Evolutionary conservation across 139 green algal genomes (phyloP).

Genomic region (Pleodorina starrii): DNA sequence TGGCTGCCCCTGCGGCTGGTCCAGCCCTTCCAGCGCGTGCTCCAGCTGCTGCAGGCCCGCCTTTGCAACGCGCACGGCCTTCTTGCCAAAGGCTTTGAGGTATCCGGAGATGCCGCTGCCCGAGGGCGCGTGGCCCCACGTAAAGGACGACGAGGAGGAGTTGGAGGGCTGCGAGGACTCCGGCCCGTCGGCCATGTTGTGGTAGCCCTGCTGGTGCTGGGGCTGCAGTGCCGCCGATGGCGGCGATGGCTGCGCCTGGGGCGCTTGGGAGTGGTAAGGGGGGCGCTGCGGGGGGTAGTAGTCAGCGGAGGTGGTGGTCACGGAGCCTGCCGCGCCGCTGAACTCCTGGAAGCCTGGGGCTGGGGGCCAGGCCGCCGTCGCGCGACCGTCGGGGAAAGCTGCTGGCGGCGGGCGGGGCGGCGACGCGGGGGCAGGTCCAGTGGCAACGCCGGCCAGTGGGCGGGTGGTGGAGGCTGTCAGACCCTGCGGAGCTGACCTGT

Average conservation of each 20-base stretch:
- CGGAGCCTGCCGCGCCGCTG: too few relatives aligned
- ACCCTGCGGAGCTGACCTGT: background rate
- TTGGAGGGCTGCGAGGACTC: background rate
- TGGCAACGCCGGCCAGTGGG: background rate
- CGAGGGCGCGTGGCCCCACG: background rate
- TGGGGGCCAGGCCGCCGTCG: too few relatives aligned
- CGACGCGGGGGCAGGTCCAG: background rate
- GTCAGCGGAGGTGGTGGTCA: background rate
- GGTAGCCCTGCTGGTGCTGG: background rate
- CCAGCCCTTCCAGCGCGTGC: conserved; percentile 55
- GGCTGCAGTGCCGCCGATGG: background rate
- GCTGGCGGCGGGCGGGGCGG: background rate
- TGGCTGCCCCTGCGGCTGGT: conserved; percentile 22
- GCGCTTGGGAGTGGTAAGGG: background rate
- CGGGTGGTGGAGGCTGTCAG: background rate
- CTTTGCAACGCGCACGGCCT: conserved; percentile 58
- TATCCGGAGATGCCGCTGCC: conserved; percentile 35
- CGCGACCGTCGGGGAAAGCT: background rate
- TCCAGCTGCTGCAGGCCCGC: conserved; percentile 58
- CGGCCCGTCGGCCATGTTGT: background rate
- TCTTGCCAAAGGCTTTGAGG: conserved; percentile 56
- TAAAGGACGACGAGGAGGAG: background rate
- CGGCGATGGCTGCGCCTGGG: background rate
- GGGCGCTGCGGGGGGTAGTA: background rate
- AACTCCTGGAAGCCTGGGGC: too few relatives aligned